Conservation (phyloP, 2,329 filamentous ascomycete species). For the Diaporthe sp. region DNA sequence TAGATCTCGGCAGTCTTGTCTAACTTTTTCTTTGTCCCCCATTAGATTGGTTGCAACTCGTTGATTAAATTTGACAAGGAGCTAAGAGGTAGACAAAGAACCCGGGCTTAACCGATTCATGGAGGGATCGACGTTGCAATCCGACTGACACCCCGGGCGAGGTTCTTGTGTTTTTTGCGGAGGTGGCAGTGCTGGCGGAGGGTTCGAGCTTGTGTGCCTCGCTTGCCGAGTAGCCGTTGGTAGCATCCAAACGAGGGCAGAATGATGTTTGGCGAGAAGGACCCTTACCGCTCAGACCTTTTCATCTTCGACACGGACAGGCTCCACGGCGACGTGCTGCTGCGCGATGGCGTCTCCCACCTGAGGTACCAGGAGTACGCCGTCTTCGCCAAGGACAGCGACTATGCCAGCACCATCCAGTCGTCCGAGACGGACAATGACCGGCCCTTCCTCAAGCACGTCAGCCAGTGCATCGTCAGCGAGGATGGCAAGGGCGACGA, state of each 20-base stretch:
- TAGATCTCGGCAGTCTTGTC: slow-evolving; percentile 3
- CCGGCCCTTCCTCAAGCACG: slow-evolving; percentile 44
- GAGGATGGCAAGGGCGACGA: slow-evolving; percentile 51
- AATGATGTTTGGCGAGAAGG: slow-evolving; percentile 22
- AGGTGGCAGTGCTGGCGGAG: slow-evolving; percentile 34
- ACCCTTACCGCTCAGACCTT: slow-evolving; percentile 49
- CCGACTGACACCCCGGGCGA: slow-evolving; percentile 16
- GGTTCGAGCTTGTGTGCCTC: slow-evolving; percentile 2
- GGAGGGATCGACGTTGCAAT: slow-evolving; percentile 26
- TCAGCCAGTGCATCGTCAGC: slow-evolving; percentile 52
- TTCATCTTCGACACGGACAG: slow-evolving; percentile 55
- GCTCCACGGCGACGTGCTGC: slow-evolving; percentile 52
- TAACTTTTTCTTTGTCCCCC: not conserved
- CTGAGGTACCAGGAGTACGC: slow-evolving; percentile 57
- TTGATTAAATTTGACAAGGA: not conserved
- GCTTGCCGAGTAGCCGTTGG: slow-evolving; percentile 24
- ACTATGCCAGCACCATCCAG: slow-evolving; percentile 45
- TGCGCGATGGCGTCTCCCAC: slow-evolving; percentile 50
- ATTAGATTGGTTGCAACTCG: slow-evolving; percentile 13
- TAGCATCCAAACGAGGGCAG: slow-evolving; percentile 13
- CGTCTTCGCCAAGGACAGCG: slow-evolving; percentile 47
- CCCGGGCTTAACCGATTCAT: not conserved
- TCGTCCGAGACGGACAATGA: slow-evolving; percentile 38
- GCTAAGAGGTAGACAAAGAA: not conserved
- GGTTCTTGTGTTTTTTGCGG: slow-evolving; percentile 13